Evolutionary conservation across 2,329 filamentous ascomycete genomes (phyloP).

Genomic region (Endothia cerciana): DNA sequence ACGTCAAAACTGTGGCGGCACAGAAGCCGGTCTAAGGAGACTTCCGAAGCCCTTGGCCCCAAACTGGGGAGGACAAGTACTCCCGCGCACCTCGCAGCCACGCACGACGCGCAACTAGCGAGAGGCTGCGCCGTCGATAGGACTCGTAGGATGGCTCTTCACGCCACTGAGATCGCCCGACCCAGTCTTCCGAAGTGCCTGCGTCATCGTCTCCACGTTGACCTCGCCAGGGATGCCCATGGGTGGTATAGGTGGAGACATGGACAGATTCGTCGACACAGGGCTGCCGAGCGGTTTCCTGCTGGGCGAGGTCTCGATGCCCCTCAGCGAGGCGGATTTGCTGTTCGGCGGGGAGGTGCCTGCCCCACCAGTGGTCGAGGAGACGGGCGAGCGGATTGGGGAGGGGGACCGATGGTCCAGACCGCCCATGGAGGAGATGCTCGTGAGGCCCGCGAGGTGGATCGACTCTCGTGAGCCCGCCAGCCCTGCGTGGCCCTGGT

Average conservation of each 20-base stretch:
- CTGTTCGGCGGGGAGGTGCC: conserved; percentile 76
- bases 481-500: conserved; percentile 63
- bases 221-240: conserved; percentile 60
- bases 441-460: conserved; percentile 69
- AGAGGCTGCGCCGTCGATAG: conserved; percentile 54
- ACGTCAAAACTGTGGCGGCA: conserved; percentile 8
- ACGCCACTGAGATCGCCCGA: conserved; percentile 73
- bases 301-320: conserved; percentile 68
- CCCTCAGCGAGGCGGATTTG: conserved; percentile 74
- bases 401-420: conserved; percentile 72
- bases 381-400: conserved; percentile 78
- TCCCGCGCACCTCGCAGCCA: neutral
- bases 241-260: conserved; percentile 22
- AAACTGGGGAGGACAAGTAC: conserved; percentile 7
- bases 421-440: conserved; percentile 52
- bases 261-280: conserved; percentile 45
- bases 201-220: conserved; percentile 91
- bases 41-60: neutral
- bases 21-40: conserved; percentile 8
- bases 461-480: conserved; percentile 68
- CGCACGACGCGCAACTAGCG: conserved; percentile 24
- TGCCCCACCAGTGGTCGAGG: conserved; percentile 60
- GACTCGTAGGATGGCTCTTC: conserved; percentile 62
- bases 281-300: conserved; percentile 67
- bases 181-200: conserved; percentile 82